Base-by-base conservation (phyloP, 148 eudicot species). In the Gaultheria prostrata region DNA sequence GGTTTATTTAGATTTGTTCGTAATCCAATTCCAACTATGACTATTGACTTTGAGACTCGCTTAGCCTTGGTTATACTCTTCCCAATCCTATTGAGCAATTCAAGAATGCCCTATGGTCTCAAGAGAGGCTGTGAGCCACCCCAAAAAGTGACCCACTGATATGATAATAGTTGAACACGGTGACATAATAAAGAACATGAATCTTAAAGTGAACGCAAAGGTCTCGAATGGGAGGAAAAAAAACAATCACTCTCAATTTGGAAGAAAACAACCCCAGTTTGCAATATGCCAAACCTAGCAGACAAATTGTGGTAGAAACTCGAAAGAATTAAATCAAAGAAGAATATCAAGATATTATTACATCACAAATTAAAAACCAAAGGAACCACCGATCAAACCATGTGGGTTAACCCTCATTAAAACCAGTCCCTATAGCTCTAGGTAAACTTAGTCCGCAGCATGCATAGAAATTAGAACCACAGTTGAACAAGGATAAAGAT, bases 231-330 rank as follows among this genome's bases (percentile, higher is more conserved):
- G 32, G 48, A 76, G 45, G 46, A n/a, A 61, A 11, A 0, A 3
- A 39, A 39, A 4, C 5, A 11, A 0, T 35, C 72, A 39, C 46
- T 20, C 54, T 45, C 50, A 45, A 63, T 21, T 43, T 24, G 82
- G 6, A 57, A 33, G 35, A 61, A 63, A 21, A 33, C 54, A 35
- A 20, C 54, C 26, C 11, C 26, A 10, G 17, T 56, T 6, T 78
- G 39, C 53, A 4, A 54, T 26, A 65, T 57, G 70, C 45, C 82
- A 79, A 57, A 79, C 59, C 72, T 28, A 56, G 51, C 82, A 13
- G 18, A 24, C 10, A 48, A 39, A 39, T 80, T 73, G 28, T 21
- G 65, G 61, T 56, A 56, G 67, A 61, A 61, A 61, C 67, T 21
- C n/a, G 26, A 61, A 80, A 61, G 45, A 78, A 50, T 35, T 15